Percentiles rank a stretch among this genome's conserved stretches.
Conservation (phyloP, 73 alveolate genomes). For the Effrenium voratum region DNA sequence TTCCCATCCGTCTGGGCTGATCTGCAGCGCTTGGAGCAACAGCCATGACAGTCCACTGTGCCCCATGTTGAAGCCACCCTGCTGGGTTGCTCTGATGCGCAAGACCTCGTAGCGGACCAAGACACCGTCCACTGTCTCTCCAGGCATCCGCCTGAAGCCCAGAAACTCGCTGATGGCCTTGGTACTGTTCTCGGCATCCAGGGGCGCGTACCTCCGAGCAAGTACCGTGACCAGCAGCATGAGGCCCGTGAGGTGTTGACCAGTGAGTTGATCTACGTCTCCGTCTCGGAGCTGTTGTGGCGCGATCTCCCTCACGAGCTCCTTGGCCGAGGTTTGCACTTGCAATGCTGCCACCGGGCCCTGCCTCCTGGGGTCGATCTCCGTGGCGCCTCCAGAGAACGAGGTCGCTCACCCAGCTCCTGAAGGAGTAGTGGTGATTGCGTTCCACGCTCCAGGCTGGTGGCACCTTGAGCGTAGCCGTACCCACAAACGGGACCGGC, state of each 20-base stretch:
- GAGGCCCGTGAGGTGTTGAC: slow-evolving; percentile 7
- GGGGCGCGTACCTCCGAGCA: background rate
- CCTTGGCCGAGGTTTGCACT: slow-evolving; percentile 25
- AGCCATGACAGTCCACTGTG: slow-evolving; percentile 7
- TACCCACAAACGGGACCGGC: slow-evolving; percentile 20
- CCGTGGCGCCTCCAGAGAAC: slow-evolving; percentile 41
- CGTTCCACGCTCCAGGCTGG: slow-evolving; percentile 53
- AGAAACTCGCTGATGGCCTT: slow-evolving; percentile 20
- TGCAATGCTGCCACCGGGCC: slow-evolving; percentile 62
- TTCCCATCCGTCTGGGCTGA: background rate
- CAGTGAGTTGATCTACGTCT: background rate
- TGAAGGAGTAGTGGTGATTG: background rate
- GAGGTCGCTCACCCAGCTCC: background rate
- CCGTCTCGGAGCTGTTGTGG: slow-evolving; percentile 17
- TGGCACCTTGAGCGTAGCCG: slow-evolving; percentile 59
- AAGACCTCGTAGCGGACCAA: slow-evolving; percentile 16
- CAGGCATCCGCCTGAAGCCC: background rate
- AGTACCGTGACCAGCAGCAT: background rate
- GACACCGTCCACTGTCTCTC: background rate
- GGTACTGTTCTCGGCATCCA: background rate
- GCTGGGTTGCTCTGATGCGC: background rate
- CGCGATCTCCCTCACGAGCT: background rate
- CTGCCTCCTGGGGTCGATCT: slow-evolving; percentile 1
- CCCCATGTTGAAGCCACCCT: background rate
- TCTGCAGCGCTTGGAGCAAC: background rate